These are phyloP conservation scores for Suillus alpinus DNA, from an alignment of 768 basidiomycete species.

Conservation along the genomic window DNA sequence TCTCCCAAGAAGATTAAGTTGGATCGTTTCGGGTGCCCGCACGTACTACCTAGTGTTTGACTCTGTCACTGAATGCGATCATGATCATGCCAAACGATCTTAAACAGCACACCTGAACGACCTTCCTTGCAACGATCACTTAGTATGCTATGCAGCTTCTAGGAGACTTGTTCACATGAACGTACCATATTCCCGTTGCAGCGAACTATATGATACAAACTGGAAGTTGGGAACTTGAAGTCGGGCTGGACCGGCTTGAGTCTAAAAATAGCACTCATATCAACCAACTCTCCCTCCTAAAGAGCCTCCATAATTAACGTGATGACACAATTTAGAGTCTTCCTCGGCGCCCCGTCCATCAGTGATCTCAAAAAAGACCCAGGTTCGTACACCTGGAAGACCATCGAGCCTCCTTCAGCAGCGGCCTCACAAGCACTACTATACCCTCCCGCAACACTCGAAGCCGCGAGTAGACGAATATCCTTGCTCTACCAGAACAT, in stretches of 20 bases:
- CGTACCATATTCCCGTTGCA: neutral
- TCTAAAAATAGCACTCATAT: neutral
- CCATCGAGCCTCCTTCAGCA: constrained; percentile 27
- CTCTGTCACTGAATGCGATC: neutral
- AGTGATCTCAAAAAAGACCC: constrained; percentile 36
- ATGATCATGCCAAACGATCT: neutral
- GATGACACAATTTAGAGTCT: constrained; percentile 45
- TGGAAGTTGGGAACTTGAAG: neutral
- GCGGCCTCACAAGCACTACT: constrained; percentile 19
- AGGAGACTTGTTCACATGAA: neutral
- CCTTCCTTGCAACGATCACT: neutral
- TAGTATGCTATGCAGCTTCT: neutral
- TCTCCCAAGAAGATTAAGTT: neutral
- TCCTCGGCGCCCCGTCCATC: constrained; percentile 44
- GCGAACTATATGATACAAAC: neutral
- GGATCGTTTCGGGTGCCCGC: neutral
- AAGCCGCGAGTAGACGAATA: constrained; percentile 66
- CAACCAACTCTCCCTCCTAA: neutral
- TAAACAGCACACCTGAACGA: neutral
- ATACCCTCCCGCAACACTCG: constrained; percentile 55
- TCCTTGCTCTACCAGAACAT: constrained; percentile 69
- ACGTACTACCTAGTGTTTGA: neutral
- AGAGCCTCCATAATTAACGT: neutral
- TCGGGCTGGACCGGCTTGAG: neutral
- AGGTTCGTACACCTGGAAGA: constrained; percentile 44